phyloP scores from a whole-genome alignment of 1,284 basidiomycete genomes.

The Mrakiaceae sp. region DNA sequence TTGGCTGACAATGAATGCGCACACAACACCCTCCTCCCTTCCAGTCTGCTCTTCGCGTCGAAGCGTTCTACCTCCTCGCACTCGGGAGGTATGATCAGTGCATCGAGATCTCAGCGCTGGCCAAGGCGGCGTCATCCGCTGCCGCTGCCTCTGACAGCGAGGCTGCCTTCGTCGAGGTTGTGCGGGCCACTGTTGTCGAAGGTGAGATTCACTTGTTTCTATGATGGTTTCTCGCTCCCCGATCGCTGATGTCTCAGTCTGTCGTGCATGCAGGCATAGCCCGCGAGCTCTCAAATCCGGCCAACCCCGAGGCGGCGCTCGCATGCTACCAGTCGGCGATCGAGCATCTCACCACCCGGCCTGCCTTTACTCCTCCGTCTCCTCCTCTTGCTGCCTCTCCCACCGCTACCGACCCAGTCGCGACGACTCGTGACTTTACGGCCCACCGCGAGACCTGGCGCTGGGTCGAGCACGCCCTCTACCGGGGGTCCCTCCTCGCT shows the following conservation, averaged over 20 bases:
- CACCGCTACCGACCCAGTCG: neutral
- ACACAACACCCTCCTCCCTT: no score
- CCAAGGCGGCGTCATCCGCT: conserved; percentile 33
- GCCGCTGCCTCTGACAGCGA: conserved; percentile 16
- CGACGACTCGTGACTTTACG: conserved; percentile 21
- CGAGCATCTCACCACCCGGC: conserved; percentile 1
- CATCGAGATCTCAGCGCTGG: conserved; percentile 39
- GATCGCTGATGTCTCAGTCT: no score
- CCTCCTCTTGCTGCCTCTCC: neutral
- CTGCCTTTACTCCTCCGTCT: neutral
- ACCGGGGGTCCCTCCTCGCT: conserved; percentile 36
- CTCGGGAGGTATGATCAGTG: conserved; percentile 54
- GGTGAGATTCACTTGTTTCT: conserved; percentile 23
- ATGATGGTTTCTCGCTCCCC: neutral
- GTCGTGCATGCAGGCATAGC: conserved; percentile 22
- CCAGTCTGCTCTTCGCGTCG: conserved; percentile 40
- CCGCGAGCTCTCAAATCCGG: conserved; percentile 21
- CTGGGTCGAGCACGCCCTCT: conserved; percentile 29
- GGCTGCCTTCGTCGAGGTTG: conserved; percentile 32
- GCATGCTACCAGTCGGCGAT: conserved; percentile 5
- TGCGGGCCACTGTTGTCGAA: conserved; percentile 34
- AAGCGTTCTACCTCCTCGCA: conserved; percentile 68
- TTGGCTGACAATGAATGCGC: no score
- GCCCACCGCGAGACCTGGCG: conserved; percentile 30
- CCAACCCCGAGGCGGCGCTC: conserved; percentile 23